These are phyloP conservation scores for Ehretia macrophylla DNA, from an alignment of 257 asterid genomes.

Conservation along the genomic window DNA sequence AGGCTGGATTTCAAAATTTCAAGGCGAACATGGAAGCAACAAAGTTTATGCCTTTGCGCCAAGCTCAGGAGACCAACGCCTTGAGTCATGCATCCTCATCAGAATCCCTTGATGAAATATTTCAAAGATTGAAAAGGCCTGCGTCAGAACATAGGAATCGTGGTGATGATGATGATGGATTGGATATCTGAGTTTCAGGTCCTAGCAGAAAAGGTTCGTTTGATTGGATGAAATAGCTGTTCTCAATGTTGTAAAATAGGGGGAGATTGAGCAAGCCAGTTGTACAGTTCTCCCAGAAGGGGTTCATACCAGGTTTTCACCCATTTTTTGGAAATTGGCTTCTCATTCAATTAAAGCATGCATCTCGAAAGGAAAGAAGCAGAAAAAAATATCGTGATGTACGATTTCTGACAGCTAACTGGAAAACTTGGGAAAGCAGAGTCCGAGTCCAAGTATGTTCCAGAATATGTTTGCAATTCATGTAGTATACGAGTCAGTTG, in stretches of 20 bases:
- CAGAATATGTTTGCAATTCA: no score
- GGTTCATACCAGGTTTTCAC: not conserved
- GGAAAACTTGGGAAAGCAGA: no score
- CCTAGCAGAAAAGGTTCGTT: constrained; percentile 27
- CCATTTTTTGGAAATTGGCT: not conserved
- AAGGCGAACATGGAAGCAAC: constrained; percentile 69
- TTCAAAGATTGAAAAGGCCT: constrained; percentile 78
- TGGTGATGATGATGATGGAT: constrained; percentile 51
- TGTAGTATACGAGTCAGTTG: no score
- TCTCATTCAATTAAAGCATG: no score
- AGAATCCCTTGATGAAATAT: constrained; percentile 83
- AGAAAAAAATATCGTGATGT: no score
- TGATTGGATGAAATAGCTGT: not conserved
- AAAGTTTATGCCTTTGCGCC: constrained; percentile 61
- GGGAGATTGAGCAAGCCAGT: no score
- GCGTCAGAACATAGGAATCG: constrained; percentile 25
- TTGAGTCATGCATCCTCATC: constrained; percentile 51
- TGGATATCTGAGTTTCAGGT: constrained; percentile 22
- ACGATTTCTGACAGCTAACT: no score
- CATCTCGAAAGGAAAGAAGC: no score
- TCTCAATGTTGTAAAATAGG: no score
- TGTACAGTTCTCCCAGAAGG: not conserved
- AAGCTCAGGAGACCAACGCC: constrained; percentile 45
- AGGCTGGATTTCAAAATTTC: constrained; percentile 73
- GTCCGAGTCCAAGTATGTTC: no score